These are phyloP conservation scores for Aspergillus neotritici DNA, from an alignment of 2,329 filamentous ascomycete genomes.

Conservation along the genomic window DNA sequence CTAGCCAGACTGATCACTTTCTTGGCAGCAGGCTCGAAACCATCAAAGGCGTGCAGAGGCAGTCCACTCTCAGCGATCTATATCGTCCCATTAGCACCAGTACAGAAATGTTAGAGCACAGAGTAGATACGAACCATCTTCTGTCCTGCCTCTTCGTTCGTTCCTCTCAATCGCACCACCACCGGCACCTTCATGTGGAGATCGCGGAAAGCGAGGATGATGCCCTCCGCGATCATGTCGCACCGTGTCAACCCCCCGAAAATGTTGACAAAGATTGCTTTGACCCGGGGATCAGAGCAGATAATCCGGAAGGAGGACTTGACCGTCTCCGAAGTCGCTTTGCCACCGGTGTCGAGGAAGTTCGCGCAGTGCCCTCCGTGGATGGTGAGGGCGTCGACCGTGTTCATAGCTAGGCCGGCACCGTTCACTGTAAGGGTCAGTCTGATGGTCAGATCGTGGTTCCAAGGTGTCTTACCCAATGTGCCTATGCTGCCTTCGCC, in stretches of 20 bases:
- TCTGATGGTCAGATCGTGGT: neutral
- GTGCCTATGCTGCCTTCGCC: slow-evolving; percentile 65
- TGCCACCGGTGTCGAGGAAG: slow-evolving; percentile 85
- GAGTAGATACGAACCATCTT: slow-evolving; percentile 46
- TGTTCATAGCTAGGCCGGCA: slow-evolving; percentile 87
- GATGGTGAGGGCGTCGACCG: slow-evolving; percentile 68
- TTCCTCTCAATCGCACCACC: slow-evolving; percentile 70
- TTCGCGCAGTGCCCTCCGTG: slow-evolving; percentile 68
- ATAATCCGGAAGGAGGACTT: slow-evolving; percentile 70
- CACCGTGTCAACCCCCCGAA: slow-evolving; percentile 66
- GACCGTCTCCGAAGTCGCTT: slow-evolving; percentile 77
- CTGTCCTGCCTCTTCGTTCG: slow-evolving; percentile 66
- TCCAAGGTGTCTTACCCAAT: slow-evolving; percentile 42
- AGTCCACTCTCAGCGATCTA: slow-evolving; percentile 62
- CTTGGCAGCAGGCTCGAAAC: slow-evolving; percentile 65
- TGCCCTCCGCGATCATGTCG: slow-evolving; percentile 74
- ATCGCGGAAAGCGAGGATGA: slow-evolving; percentile 67
- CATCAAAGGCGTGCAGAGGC: slow-evolving; percentile 64
- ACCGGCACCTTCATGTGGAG: slow-evolving; percentile 63
- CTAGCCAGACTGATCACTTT: slow-evolving; percentile 58
- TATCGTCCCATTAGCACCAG: slow-evolving; percentile 8
- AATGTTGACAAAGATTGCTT: slow-evolving; percentile 66
- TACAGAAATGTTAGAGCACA: neutral
- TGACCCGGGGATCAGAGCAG: slow-evolving; percentile 64
- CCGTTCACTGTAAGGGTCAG: slow-evolving; percentile 61